Evolutionary conservation across 2,329 filamentous ascomycete species (phyloP), one percentile per base, ranked within the genome.

Genomic region (Monosporascus sp.): DNA sequence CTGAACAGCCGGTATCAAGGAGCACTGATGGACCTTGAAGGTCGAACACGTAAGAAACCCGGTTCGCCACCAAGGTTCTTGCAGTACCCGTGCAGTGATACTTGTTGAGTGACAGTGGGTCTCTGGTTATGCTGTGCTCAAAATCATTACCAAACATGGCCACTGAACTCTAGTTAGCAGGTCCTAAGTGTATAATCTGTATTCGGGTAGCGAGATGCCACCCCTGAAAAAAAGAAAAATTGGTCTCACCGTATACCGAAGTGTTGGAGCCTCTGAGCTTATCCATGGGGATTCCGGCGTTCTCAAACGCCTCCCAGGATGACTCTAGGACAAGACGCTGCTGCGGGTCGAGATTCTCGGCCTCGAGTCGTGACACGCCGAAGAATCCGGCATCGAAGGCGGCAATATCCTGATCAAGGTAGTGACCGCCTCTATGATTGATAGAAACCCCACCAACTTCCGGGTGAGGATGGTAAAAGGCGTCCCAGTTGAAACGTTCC

Each of bases 331-430:
- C 22, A 8, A 50, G 19, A 11, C 53, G 20, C n/a, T 52, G 46
- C 19, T 49, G 37, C 4, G 53, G 53, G 22, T 52, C 50, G 31
- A 52, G 9, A 19, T 52, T 50, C 37, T 49, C 52, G 3, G 53
- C 53, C 37, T 49, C 49, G 11, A 26, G 27, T 7, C 44, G 38
- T n/a, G 55, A 50, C 11, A 57, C 50, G 37, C 52, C 53, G 48
- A 57, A 57, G 48, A 57, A 57, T 20, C 52, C 22, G 4, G 52
- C 48, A 47, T 57, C 55, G 43, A 57, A 57, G 16, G 14, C 48
- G 7, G 27, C 55, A 35, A 53, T 37, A 7, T 44, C 52, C 37
- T 57, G 50, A 4, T 48, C 50, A 8, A 57, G 37, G 50, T 55
- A 55, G 48, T 55, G 52, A 7, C 50, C 52, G 8, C 55, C 52